Conservation (phyloP, 345 rosid species). For the Eutrema japonicum region DNA sequence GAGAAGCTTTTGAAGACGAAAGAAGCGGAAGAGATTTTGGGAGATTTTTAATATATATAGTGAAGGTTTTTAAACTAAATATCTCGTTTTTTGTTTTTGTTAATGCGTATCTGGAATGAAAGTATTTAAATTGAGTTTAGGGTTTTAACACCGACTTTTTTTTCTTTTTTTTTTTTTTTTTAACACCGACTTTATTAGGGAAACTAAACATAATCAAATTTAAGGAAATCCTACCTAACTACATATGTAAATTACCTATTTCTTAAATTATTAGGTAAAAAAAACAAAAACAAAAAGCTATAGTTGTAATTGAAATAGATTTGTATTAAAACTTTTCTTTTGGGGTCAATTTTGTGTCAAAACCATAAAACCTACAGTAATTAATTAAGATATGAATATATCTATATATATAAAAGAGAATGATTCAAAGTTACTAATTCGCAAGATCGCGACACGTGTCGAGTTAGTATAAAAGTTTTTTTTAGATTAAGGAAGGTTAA, state of each 20-base stretch:
- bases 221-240: too few species aligned
- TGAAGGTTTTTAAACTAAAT: not conserved
- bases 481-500: too few species aligned
- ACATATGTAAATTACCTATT: not conserved
- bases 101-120: conserved; percentile 3
- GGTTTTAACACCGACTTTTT: conserved; percentile 14
- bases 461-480: too few species aligned
- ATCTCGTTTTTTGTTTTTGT: not conserved
- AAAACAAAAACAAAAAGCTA: not conserved
- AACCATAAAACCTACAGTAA: not conserved
- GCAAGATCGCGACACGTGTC: too few species aligned
- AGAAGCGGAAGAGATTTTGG: conserved; percentile 33
- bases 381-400: not conserved
- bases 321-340: not conserved
- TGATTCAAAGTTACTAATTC: too few species aligned
- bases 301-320: not conserved
- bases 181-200: not conserved
- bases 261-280: not conserved
- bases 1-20: conserved; percentile 33
- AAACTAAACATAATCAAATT: not conserved
- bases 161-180: too few species aligned
- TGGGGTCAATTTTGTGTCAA: not conserved
- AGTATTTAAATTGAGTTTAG: not conserved
- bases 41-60: conserved; percentile 30
- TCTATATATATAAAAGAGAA: too few species aligned